phyloP scores from a whole-genome alignment of 2,329 filamentous ascomycete genomes.

The Aureobasidium sp. region DNA sequence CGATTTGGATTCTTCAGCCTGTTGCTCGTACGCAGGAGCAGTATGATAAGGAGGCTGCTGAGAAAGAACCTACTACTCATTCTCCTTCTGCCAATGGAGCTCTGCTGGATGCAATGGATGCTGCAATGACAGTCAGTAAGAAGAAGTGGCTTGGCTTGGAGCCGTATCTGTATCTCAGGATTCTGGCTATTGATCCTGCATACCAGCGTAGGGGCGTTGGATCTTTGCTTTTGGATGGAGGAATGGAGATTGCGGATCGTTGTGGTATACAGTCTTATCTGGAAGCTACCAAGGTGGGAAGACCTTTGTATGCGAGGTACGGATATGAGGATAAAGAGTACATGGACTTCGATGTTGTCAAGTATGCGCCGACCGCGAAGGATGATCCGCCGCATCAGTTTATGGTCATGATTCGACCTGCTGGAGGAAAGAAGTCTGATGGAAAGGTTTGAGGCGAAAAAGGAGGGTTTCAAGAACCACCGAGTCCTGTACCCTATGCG shows the following conservation, averaged over 20 bases:
- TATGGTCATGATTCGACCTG: slow-evolving; percentile 4
- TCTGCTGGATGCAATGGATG: slow-evolving; percentile 18
- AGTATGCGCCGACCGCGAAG: not conserved
- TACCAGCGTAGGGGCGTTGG: slow-evolving; percentile 34
- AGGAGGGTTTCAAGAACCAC: no score
- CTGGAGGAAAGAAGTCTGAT: not conserved
- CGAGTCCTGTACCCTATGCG: no score
- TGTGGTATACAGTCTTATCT: slow-evolving; percentile 30
- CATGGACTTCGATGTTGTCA: slow-evolving; percentile 15
- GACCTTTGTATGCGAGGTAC: slow-evolving; percentile 31
- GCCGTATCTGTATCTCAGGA: slow-evolving; percentile 21
- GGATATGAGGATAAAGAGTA: slow-evolving; percentile 20
- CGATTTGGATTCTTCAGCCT: slow-evolving; percentile 23
- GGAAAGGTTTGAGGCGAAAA: no score
- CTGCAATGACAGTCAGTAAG: slow-evolving; percentile 14
- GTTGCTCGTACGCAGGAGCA: slow-evolving; percentile 20
- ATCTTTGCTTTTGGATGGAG: slow-evolving; percentile 30
- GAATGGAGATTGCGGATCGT: slow-evolving; percentile 31
- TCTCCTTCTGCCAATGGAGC: slow-evolving; percentile 15
- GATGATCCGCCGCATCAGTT: slow-evolving; percentile 14
- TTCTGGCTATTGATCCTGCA: slow-evolving; percentile 29
- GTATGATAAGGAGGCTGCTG: slow-evolving; percentile 16
- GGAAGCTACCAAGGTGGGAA: slow-evolving; percentile 29
- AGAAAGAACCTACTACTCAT: slow-evolving; percentile 11
- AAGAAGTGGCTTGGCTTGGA: slow-evolving; percentile 19